Evolutionary conservation across 2,329 filamentous ascomycete genomes (phyloP).

Genomic region (Xylaria sp.): DNA sequence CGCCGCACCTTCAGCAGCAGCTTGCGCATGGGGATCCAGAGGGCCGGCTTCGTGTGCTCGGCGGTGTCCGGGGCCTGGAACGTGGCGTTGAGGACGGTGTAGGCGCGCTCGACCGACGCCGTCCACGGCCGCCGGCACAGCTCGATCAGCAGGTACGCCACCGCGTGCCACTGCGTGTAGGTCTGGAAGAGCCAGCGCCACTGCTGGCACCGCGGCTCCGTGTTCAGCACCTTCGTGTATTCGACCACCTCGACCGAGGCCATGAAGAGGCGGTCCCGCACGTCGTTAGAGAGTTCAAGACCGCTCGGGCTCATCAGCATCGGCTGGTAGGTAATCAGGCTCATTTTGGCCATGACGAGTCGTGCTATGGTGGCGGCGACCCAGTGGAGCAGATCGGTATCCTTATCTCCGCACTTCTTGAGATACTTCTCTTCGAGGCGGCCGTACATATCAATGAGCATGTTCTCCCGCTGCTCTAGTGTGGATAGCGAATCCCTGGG

Average conservation of each 20-base stretch:
- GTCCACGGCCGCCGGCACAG: constrained; percentile 53
- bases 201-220: constrained; percentile 49
- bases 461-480: constrained; percentile 47
- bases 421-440: constrained; percentile 59
- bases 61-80: constrained; percentile 44
- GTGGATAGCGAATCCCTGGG: constrained; percentile 37
- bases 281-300: constrained; percentile 41
- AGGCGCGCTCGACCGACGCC: constrained; percentile 53
- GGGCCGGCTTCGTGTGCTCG: constrained; percentile 50
- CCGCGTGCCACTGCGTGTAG: constrained; percentile 62
- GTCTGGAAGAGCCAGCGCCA: constrained; percentile 64
- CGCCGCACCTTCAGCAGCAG: constrained; percentile 55
- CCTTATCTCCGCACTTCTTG: constrained; percentile 49
- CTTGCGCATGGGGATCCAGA: constrained; percentile 58
- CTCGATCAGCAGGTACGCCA: constrained; percentile 59
- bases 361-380: constrained; percentile 51
- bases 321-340: constrained; percentile 57
- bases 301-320: constrained; percentile 47
- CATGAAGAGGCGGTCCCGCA: constrained; percentile 50
- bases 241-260: constrained; percentile 59
- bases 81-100: constrained; percentile 47
- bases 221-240: constrained; percentile 57
- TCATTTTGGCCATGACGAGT: constrained; percentile 58
- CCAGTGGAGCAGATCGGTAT: constrained; percentile 52
- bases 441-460: constrained; percentile 50